Percentiles rank a stretch among this genome's conserved stretches.
phyloP scores from a whole-genome alignment of 2,329 filamentous ascomycete genomes.

The Paracorniculantispora psalliotae region DNA sequence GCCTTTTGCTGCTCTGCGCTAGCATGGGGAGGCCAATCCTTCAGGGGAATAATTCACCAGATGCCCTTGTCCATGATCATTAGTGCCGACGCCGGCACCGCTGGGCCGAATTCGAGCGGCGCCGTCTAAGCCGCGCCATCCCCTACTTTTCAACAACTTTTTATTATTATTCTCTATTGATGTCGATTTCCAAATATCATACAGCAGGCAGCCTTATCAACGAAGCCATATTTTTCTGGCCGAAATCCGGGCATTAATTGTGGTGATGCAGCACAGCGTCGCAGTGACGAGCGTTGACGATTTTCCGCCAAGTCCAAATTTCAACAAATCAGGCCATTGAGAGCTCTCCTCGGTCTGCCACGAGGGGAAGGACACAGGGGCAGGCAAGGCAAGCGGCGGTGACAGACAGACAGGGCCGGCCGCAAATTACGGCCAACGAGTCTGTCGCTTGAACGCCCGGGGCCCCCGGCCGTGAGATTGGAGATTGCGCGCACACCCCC shows the following conservation, averaged over 20 bases:
- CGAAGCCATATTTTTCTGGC: too few species aligned
- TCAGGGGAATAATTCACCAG: not conserved
- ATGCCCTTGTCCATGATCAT: not conserved
- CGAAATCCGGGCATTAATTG: not conserved
- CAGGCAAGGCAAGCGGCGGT: too few species aligned
- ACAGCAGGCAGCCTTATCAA: not conserved
- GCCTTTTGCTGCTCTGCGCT: not conserved
- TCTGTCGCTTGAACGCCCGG: not conserved
- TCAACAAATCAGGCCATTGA: not conserved
- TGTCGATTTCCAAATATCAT: not conserved
- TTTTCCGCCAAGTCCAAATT: not conserved
- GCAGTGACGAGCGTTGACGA: not conserved
- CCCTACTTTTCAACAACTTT: too few species aligned
- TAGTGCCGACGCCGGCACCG: not conserved
- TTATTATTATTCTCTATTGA: too few species aligned
- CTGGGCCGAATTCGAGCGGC: not conserved
- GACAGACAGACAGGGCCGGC: too few species aligned
- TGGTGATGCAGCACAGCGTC: not conserved
- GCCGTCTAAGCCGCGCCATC: not conserved
- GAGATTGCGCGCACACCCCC: not conserved
- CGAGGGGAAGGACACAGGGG: not conserved
- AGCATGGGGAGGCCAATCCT: not conserved
- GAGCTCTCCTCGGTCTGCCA: not conserved
- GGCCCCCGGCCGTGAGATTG: not conserved
- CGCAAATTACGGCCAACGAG: constrained; percentile 1